phyloP scores from a whole-genome alignment of 2,329 filamentous ascomycete genomes.

The Byssochlamys sp. region DNA sequence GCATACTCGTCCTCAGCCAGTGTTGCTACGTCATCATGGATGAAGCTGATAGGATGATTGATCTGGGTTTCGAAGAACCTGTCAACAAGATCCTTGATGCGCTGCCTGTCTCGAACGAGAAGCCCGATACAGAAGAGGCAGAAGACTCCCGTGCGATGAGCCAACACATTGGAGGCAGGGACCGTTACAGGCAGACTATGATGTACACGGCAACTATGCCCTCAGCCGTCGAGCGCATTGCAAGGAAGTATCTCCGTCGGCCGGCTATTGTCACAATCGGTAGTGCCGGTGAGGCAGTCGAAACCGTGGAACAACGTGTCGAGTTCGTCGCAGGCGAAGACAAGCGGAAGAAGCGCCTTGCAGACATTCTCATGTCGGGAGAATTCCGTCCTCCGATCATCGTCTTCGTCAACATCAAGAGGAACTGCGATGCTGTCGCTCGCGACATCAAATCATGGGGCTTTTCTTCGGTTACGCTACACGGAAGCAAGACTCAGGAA shows the following conservation, averaged over 20 bases:
- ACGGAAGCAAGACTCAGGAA: constrained; percentile 94
- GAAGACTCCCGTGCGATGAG: constrained; percentile 82
- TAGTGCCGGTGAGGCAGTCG: constrained; percentile 87
- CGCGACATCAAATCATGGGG: constrained; percentile 91
- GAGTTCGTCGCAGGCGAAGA: constrained; percentile 87
- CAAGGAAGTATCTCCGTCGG: constrained; percentile 87
- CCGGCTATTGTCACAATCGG: constrained; percentile 92
- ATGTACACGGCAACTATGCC: constrained; percentile 99
- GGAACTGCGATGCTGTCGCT: constrained; percentile 91
- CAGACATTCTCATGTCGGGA: constrained; percentile 71
- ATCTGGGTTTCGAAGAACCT: constrained; percentile 92
- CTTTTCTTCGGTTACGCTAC: constrained; percentile 78
- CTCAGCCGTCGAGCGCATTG: constrained; percentile 79
- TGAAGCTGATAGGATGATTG: constrained; percentile 97
- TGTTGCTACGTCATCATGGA: constrained; percentile 99
- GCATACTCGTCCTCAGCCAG: constrained; percentile 83
- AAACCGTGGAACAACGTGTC: constrained; percentile 93
- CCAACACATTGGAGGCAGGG: constrained; percentile 61
- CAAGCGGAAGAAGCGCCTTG: constrained; percentile 89
- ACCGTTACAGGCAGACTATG: constrained; percentile 93
- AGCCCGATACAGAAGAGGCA: constrained; percentile 85
- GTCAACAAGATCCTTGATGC: constrained; percentile 96
- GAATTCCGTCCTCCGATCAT: constrained; percentile 87
- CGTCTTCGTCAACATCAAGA: constrained; percentile 99
- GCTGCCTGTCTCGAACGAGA: constrained; percentile 83